Conservation (phyloP, 2,329 filamentous ascomycete genomes). For the Alternaria alternata region DNA sequence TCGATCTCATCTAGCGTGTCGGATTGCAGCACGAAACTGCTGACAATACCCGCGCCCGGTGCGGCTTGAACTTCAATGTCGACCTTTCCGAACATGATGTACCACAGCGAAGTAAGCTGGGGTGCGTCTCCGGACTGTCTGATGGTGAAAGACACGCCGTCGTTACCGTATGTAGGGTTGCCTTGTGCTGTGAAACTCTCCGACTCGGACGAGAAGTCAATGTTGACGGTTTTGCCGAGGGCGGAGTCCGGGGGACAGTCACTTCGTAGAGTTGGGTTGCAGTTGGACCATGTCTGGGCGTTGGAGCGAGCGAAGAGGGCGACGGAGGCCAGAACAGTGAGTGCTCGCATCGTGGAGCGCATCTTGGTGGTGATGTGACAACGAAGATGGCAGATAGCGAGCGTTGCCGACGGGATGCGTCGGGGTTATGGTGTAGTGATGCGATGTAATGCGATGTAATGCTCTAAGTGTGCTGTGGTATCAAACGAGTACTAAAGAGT, state of each 20-base stretch:
- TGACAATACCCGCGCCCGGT: conserved; percentile 90
- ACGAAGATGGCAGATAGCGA: conserved; percentile 12
- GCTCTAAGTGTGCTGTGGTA: conserved; percentile 12
- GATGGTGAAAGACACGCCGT: conserved; percentile 85
- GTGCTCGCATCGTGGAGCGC: conserved; percentile 43
- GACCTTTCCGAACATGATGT: conserved; percentile 98
- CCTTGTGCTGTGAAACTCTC: conserved; percentile 79
- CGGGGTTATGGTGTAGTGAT: conserved; percentile 15
- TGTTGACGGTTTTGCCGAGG: conserved; percentile 79
- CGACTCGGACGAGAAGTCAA: conserved; percentile 82
- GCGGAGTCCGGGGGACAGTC: conserved; percentile 78
- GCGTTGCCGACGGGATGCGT: conserved; percentile 7
- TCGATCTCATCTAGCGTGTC: conserved; percentile 96
- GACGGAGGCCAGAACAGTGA: conserved; percentile 52
- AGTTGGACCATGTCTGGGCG: conserved; percentile 64
- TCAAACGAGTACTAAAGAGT: conserved; percentile 15
- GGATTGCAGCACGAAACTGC: conserved; percentile 88
- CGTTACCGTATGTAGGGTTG: conserved; percentile 73
- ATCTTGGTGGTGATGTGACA: conserved; percentile 33
- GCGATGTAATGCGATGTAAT: not conserved
- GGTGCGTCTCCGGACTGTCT: conserved; percentile 81
- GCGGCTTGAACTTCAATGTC: conserved; percentile 86
- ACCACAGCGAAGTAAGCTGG: conserved; percentile 88
- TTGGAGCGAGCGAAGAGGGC: conserved; percentile 50
- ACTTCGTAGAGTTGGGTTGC: conserved; percentile 64